Evolutionary conservation across 2,329 filamentous ascomycete genomes (phyloP), one percentile per base, ranked within the genome.

Genomic region (Phoma herbarum): DNA sequence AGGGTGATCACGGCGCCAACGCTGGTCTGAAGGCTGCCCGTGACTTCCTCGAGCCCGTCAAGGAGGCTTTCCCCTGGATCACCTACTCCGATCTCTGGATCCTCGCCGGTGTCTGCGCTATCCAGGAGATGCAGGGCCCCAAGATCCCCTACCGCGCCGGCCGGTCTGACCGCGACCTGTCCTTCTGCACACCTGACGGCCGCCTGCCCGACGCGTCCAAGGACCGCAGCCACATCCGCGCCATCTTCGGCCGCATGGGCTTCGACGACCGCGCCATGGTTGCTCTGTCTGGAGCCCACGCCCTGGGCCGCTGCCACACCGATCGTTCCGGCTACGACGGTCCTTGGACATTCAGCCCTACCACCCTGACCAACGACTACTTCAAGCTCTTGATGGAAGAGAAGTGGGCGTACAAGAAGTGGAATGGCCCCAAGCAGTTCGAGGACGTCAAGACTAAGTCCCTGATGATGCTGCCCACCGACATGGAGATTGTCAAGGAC

Each of bases 221-320:
- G 85, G 90, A 86, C 61, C 83, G 88, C 62, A 86, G 64, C 75
- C 94, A 98, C 81, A 86, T 98, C 70, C 90, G 95, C 73, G 86
- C 87, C 81, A 94, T 98, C 83, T 99, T 98, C 81, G 87, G 88
- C 79, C 92, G 94, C 77, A 98, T 98, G 94, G 94, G 94, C 68
- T 98, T 97, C 85, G 90, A 95, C 79, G 94, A 99, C 81, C 91
- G 91, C 74, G 93, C 97, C 81, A 98, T 98, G 75, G 94, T 97
- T 44, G 95, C 94, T 28, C 86, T 98, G 52, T 84, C 85, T 89
- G 97, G 85, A 82, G 88, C 51, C 86, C 95, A 83, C 91, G 94
- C 79, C 89, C 88, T 74, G 35, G 93, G 93, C 63, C 91, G 93
- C 67, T 96, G 91, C 83, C 95, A 98, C 84, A 84, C 88, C 9